These are phyloP conservation scores for Lactarius psammicola DNA, from an alignment of 768 basidiomycete genomes.

Conservation along the genomic window DNA sequence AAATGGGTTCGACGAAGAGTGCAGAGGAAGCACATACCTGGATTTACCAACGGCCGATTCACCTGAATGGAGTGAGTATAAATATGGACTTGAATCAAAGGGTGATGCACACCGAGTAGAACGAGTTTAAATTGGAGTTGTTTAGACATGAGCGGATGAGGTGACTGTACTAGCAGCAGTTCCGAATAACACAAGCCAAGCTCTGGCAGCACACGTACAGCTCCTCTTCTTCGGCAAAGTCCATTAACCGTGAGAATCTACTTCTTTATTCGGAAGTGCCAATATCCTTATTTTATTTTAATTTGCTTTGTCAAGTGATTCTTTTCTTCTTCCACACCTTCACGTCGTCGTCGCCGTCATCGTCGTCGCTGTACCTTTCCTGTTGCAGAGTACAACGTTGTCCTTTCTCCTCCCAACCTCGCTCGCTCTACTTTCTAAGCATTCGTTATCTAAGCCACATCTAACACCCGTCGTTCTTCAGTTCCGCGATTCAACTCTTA, in stretches of 20 bases:
- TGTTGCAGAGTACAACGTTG: conserved; percentile 28
- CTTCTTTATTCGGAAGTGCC: not conserved
- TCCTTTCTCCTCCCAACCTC: conserved; percentile 7
- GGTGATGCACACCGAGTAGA: conserved; percentile 66
- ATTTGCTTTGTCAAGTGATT: conserved; percentile 9
- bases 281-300: not conserved
- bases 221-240: not conserved
- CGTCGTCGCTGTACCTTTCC: conserved; percentile 19
- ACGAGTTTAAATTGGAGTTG: conserved; percentile 97
- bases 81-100: not conserved
- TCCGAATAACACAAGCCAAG: not conserved
- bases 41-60: conserved; percentile 98
- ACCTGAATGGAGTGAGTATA: conserved; percentile 47
- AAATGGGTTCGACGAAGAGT: conserved; percentile 29
- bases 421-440: conserved; percentile 2
- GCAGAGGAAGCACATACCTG: conserved; percentile 49
- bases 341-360: conserved; percentile 22
- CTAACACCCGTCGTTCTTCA: conserved; percentile 17
- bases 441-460: conserved; percentile 14
- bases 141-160: conserved; percentile 68
- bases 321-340: conserved; percentile 19
- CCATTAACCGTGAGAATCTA: not conserved
- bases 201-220: not conserved
- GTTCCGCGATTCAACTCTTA: conserved; percentile 22
- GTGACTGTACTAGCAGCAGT: conserved; percentile 16